Evolutionary conservation across 164 flowering plant genomes (phyloP).

Genomic region (Santalum album): DNA sequence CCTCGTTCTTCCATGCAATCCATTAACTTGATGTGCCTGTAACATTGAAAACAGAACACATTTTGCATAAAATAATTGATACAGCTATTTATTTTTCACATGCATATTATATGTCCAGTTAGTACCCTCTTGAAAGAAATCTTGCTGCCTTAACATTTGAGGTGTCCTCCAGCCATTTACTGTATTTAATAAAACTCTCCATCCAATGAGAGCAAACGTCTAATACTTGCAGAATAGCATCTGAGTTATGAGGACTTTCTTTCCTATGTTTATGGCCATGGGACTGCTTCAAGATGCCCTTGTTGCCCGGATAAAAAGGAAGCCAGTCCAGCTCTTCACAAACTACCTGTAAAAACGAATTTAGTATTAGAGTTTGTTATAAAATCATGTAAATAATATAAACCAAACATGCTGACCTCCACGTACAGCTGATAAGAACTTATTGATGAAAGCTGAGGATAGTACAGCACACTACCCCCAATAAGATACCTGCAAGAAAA

Average conservation of each 20-base stretch:
- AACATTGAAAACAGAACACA: conserved; percentile 3
- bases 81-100: neutral
- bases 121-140: conserved; percentile 83
- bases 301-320: conserved; percentile 65
- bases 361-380: conserved; percentile 1
- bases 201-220: conserved; percentile 87
- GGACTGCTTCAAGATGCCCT: conserved; percentile 24
- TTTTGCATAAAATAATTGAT: conserved; percentile 1
- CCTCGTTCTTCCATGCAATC: conserved; percentile 65
- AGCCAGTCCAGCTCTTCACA: conserved; percentile 99
- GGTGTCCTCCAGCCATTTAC: conserved; percentile 83
- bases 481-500: conserved; percentile 57
- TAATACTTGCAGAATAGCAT: conserved; percentile 63
- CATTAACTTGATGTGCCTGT: conserved; percentile 57
- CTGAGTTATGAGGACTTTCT: conserved; percentile 60
- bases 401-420: conserved; percentile 60
- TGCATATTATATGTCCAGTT: neutral
- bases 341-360: conserved; percentile 51
- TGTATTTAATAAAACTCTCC: conserved; percentile 83
- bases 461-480: conserved; percentile 89
- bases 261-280: conserved; percentile 45
- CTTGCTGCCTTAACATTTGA: conserved; percentile 85
- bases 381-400: neutral
- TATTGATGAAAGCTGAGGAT: conserved; percentile 94
- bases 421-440: conserved; percentile 96